Conservation (phyloP, 106 monocot genomes). For the Acorus gramineus region DNA sequence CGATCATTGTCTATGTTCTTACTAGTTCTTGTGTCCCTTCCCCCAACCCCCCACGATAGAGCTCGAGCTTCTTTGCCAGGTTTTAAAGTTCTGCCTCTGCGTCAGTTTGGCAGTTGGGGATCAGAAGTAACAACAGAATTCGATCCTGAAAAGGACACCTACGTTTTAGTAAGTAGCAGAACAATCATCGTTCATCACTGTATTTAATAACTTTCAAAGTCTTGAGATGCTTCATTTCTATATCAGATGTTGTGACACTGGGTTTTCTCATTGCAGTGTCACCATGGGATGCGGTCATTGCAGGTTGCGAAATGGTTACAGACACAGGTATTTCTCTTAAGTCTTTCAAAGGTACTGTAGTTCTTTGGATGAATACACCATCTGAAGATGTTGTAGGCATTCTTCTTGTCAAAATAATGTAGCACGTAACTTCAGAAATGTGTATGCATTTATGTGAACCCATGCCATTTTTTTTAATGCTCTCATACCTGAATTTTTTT, state of each 20-base stretch:
- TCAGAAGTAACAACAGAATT: slow-evolving; percentile 71
- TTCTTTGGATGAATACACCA: too few relatives aligned
- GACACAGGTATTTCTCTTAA: slow-evolving; percentile 45
- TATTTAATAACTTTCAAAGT: too few relatives aligned
- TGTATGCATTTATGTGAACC: too few relatives aligned
- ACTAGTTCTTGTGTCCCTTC: too few relatives aligned
- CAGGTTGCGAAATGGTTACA: slow-evolving; percentile 96
- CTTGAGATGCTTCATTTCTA: too few relatives aligned
- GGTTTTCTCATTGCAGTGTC: slow-evolving; percentile 46
- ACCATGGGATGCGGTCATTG: slow-evolving; percentile 76
- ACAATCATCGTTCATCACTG: background rate
- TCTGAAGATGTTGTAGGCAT: too few relatives aligned
- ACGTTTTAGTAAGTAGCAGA: slow-evolving; percentile 53
- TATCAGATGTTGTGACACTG: too few relatives aligned
- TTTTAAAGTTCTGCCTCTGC: slow-evolving; percentile 81
- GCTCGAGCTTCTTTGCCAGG: slow-evolving; percentile 76
- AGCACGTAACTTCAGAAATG: too few relatives aligned
- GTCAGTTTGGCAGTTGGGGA: slow-evolving; percentile 90
- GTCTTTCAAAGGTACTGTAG: too few relatives aligned
- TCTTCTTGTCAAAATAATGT: too few relatives aligned
- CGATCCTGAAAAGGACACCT: slow-evolving; percentile 85
- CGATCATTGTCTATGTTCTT: slow-evolving; percentile 1
- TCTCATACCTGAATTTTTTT: too few relatives aligned
- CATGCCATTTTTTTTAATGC: too few relatives aligned
- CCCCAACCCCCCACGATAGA: slow-evolving; percentile 18